Conservation (phyloP, 1,284 basidiomycete genomes). For the Rugosomyces carneus region DNA sequence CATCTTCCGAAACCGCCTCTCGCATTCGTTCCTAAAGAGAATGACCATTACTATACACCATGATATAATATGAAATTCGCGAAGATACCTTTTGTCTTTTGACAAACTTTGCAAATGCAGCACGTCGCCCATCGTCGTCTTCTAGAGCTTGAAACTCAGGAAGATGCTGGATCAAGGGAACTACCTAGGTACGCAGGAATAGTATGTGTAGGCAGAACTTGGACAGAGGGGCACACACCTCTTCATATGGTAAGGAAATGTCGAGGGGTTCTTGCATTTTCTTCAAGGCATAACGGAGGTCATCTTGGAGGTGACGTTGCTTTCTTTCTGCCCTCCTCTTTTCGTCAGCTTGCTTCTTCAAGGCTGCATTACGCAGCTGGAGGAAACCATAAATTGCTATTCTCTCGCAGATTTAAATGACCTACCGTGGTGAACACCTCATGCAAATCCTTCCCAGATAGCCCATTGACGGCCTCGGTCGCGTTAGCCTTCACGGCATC, state of each 20-base stretch:
- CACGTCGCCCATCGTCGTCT: conserved; percentile 72
- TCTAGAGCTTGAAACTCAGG: conserved; percentile 81
- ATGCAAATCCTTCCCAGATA: conserved; percentile 49
- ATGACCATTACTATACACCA: too few relatives aligned
- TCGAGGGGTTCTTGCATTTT: conserved; percentile 81
- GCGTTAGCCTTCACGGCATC: conserved; percentile 49
- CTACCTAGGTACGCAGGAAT: conserved; percentile 35
- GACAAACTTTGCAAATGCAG: conserved; percentile 81
- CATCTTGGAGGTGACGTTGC: conserved; percentile 87
- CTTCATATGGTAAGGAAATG: conserved; percentile 68
- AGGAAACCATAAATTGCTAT: conserved; percentile 5
- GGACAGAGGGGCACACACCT: conserved; percentile 40
- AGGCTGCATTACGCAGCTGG: conserved; percentile 66
- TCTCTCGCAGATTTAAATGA: conserved; percentile 13
- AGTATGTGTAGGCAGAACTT: neutral
- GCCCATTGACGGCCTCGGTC: conserved; percentile 39
- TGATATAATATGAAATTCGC: neutral
- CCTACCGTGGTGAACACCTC: conserved; percentile 66
- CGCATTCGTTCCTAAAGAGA: conserved; percentile 60
- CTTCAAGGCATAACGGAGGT: conserved; percentile 92
- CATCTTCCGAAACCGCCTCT: conserved; percentile 76
- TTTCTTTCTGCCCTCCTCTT: conserved; percentile 76
- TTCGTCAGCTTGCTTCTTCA: conserved; percentile 77
- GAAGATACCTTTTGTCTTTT: conserved; percentile 71
- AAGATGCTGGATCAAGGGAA: conserved; percentile 73